Base-by-base conservation (phyloP, 2,329 filamentous ascomycete genomes). In the Alternaria viburni region DNA sequence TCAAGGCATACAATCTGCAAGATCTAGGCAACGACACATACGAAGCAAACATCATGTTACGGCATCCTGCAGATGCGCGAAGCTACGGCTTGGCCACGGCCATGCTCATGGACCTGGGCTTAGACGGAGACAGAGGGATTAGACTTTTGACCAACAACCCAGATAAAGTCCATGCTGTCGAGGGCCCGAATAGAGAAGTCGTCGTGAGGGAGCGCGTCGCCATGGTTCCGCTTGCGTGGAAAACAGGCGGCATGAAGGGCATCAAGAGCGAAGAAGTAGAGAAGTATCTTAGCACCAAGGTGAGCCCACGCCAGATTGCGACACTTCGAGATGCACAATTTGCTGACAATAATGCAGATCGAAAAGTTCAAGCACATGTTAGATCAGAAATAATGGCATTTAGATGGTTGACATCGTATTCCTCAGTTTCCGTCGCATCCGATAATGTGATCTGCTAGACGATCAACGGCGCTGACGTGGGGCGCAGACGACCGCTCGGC, bases 1-100 rank as follows among this genome's bases (percentile, higher is more conserved):
- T 99, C 43, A 98, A 99, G 82, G 96, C 96, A 5, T 99, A 99
- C 81, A 99, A 99, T 76, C 84, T 99, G 46, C 96, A 99, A 79
- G 96, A 99, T 81, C 84, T 99, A 25, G 96, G 96, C 0, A 94
- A 92, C n/a, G 96, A 99, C 80, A 99, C 96, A 0, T 96, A 98
- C 36, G 93, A 99, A 81, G 96, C 96, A 3, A 99, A 99, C 74
- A 82, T 99, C 49, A 80, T 98, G 23, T 84, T 99, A 45, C 86
- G 96, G 47, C 96, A 99, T 80, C 96, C 96, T 0, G 96, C 96
- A 1, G 96, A 99, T 79, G 96, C 96, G 21, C 86, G 96, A 57
- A 97, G 93, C 72, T 99, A 99, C 75, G 96, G 96, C 2, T 83
- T 99, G n/a, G 96, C 96, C 3, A 99, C 96, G 1, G 94, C 95